Evolutionary conservation across 768 basidiomycete species (phyloP).

Genomic region (Boletus sensibilis): DNA sequence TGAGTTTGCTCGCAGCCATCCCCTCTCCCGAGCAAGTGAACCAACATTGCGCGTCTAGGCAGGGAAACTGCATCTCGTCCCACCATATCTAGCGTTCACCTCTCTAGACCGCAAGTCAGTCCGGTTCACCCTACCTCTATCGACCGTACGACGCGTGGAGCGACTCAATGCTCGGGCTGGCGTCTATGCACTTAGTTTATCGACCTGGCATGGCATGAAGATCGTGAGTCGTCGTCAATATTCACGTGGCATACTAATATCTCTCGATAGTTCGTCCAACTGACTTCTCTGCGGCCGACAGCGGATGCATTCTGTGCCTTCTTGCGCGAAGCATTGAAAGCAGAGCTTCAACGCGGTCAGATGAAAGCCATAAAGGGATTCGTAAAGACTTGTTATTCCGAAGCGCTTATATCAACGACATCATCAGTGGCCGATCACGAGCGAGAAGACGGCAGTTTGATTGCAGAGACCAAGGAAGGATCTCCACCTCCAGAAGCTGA

Average conservation of each 20-base stretch:
- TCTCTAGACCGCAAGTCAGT: constrained; percentile 93
- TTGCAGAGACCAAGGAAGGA: constrained; percentile 52
- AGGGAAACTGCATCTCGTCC: constrained; percentile 84
- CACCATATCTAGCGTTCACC: constrained; percentile 87
- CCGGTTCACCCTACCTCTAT: constrained; percentile 86
- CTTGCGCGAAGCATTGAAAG: constrained; percentile 85
- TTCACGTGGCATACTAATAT: constrained; percentile 6
- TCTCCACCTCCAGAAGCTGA: constrained; percentile 45
- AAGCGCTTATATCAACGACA: constrained; percentile 67
- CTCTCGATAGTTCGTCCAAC: constrained; percentile 71
- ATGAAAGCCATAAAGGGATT: constrained; percentile 95
- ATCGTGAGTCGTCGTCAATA: constrained; percentile 51
- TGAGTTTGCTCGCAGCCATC: constrained; percentile 43
- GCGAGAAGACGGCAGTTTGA: constrained; percentile 65
- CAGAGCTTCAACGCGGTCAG: constrained; percentile 82
- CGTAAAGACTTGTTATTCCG: constrained; percentile 91
- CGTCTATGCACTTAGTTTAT: constrained; percentile 91
- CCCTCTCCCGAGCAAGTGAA: neutral
- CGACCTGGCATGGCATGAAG: constrained; percentile 93
- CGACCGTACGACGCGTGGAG: constrained; percentile 91
- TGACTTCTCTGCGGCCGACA: constrained; percentile 89
- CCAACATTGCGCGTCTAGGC: constrained; percentile 49
- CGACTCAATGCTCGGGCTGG: constrained; percentile 90
- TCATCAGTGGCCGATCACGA: constrained; percentile 61
- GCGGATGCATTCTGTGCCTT: constrained; percentile 91